Evolutionary conservation across 2,329 filamentous ascomycete genomes (phyloP).

Genomic region (Hypocreales sp.): DNA sequence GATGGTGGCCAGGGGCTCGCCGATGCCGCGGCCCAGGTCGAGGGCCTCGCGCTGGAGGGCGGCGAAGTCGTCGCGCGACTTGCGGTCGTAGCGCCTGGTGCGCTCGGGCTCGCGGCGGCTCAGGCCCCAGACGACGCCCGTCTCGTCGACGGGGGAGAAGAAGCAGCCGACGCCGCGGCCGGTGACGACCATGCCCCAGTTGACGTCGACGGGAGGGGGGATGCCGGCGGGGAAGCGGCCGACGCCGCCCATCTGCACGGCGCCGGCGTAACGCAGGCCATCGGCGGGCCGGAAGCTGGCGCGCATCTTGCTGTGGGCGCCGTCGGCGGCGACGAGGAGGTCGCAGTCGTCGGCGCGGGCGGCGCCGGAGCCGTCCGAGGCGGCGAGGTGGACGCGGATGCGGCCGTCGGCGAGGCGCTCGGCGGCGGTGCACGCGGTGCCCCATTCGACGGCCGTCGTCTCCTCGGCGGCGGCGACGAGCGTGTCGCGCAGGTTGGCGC

Average conservation of each 20-base stretch:
- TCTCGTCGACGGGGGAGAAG: constrained; percentile 25
- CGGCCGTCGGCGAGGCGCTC: constrained; percentile 7
- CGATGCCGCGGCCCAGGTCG: constrained; percentile 15
- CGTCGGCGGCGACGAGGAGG: constrained; percentile 28
- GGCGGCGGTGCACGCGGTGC: constrained; percentile 9
- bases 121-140: constrained; percentile 25
- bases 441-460: constrained; percentile 9
- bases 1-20: constrained; percentile 22
- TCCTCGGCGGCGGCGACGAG: constrained; percentile 13
- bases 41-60: constrained; percentile 16
- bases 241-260: constrained; percentile 19
- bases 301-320: constrained; percentile 24
- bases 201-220: no score
- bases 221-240: constrained; percentile 16
- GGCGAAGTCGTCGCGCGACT: constrained; percentile 3
- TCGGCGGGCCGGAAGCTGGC: constrained; percentile 21
- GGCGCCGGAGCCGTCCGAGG: no score
- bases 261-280: constrained; percentile 21
- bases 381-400: constrained; percentile 9
- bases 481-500: constrained; percentile 17
- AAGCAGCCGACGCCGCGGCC: constrained; percentile 25
- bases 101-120: constrained; percentile 14
- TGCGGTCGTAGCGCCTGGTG: constrained; percentile 5
- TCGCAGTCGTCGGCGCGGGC: no score
- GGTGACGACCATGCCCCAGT: constrained; percentile 25